Conservation (phyloP, 1,284 basidiomycete species). For the Apiotrichum veenhuisii region DNA sequence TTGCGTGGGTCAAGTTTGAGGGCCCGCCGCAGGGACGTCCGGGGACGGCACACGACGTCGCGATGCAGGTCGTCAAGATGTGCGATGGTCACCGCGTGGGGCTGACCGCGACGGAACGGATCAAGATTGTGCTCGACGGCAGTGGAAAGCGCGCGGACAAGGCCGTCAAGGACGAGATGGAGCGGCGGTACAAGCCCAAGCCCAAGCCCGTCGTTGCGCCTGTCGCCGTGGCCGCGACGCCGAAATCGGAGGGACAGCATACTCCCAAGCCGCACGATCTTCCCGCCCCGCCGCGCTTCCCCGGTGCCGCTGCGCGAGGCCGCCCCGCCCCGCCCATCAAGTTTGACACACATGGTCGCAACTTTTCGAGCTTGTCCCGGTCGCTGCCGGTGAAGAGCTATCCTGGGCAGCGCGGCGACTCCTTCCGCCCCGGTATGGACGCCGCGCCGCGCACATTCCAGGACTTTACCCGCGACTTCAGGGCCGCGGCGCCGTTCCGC, state of each 20-base stretch:
- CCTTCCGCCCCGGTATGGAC: background rate
- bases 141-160: slow-evolving; percentile 46
- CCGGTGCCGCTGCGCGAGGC: background rate
- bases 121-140: slow-evolving; percentile 51
- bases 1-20: slow-evolving; percentile 70
- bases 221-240: background rate
- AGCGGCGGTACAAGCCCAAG: slow-evolving; percentile 55
- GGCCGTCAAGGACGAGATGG: slow-evolving; percentile 55
- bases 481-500: background rate
- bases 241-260: background rate
- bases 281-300: slow-evolving; percentile 7
- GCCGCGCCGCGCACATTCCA: slow-evolving; percentile 1
- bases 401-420: slow-evolving; percentile 2
- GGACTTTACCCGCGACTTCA: slow-evolving; percentile 21
- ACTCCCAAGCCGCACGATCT: slow-evolving; percentile 10
- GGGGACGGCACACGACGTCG: slow-evolving; percentile 45
- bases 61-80: slow-evolving; percentile 39
- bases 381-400: slow-evolving; percentile 19
- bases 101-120: slow-evolving; percentile 31
- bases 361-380: slow-evolving; percentile 21
- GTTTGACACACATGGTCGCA: slow-evolving; percentile 19
- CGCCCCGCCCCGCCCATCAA: slow-evolving; percentile 15
- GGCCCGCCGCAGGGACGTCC: slow-evolving; percentile 27
- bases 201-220: slow-evolving; percentile 4
- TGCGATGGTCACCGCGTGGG: slow-evolving; percentile 50